These are phyloP conservation scores for Spencermartinsiella ligniputridi DNA, from an alignment of 1,139 yeast genomes.

Conservation along the genomic window DNA sequence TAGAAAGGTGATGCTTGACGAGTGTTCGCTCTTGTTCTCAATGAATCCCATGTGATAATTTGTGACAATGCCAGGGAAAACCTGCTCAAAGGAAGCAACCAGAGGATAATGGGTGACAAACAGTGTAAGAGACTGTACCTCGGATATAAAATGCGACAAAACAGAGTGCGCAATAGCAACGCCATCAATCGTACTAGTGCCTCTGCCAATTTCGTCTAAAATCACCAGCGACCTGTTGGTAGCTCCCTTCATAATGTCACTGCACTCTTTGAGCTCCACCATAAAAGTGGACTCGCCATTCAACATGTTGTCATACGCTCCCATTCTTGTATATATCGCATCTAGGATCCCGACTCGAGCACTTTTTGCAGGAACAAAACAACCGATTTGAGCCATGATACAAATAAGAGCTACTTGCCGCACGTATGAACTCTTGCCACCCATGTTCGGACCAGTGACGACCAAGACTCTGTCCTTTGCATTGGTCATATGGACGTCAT, in stretches of 20 bases:
- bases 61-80: conserved; percentile 40
- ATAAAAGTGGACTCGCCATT: conserved; percentile 71
- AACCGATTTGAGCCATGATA: conserved; percentile 85
- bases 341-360: conserved; percentile 58
- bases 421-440: conserved; percentile 69
- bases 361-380: conserved; percentile 66
- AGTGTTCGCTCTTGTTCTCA: conserved; percentile 33
- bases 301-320: conserved; percentile 66
- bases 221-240: conserved; percentile 53
- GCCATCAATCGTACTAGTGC: conserved; percentile 86
- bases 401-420: conserved; percentile 57
- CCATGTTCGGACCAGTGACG: conserved; percentile 75
- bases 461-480: conserved; percentile 46
- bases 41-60: conserved; percentile 76
- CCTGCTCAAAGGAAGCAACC: conserved; percentile 49
- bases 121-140: conserved; percentile 51
- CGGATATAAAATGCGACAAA: conserved; percentile 53
- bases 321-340: conserved; percentile 52
- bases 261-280: conserved; percentile 68
- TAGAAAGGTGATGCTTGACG: conserved; percentile 24
- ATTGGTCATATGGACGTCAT: conserved; percentile 51
- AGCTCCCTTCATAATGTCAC: conserved; percentile 48
- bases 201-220: conserved; percentile 67
- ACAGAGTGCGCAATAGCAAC: conserved; percentile 80
- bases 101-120: conserved; percentile 91